Base-by-base conservation (phyloP, 2,329 filamentous ascomycete species). In the Epicoccum sorghinum region DNA sequence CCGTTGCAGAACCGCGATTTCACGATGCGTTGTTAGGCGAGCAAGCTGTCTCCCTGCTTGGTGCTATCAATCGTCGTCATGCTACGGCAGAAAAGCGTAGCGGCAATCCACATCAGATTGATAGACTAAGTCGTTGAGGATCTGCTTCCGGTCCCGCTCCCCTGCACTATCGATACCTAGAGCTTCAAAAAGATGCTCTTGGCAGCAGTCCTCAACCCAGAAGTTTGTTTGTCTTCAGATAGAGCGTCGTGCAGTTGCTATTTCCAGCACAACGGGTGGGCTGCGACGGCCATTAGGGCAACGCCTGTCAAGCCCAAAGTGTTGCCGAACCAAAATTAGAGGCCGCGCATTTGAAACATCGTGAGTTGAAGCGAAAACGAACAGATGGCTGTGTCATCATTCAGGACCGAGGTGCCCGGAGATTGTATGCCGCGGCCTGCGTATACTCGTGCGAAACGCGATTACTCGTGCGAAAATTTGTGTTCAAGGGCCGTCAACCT, bases 181-280 rank as follows among this genome's bases (percentile, higher is more conserved):
- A 42, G 41, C 37, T 36, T 24, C 24, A 13, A 27, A 18, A 40
- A 14, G 25, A 40, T 40, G 23, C 29, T 36, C 46, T 46, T 49
- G 52, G 52, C 47, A 49, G 24, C 32, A 14, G 32, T 12, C 32
- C 24, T 29, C 33, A 32, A 23, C 3, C 23, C 42, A 24, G 41
- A 14, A 22, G 24, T 30, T 18, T 42, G 36, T 24, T 23, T 32
- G 10, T 41, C 44, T n/a, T 33, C 46, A 37, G 46, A 33, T 42
- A 32, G 30, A 24, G 39, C 14, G 24, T 45, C 36, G 61, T 60
- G 47, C 42, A 39, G 61, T 40, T 64, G 56, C 68, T 73, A 73
- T 74, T 72, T 72, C 66, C 50, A 64, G 69, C 59, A 40, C 45
- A 58, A 50, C 50, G 54, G 52, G 39, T 29, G 29, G 7, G 44